phyloP scores from a whole-genome alignment of 257 asterid genomes.

The Penstemon newberryi region DNA sequence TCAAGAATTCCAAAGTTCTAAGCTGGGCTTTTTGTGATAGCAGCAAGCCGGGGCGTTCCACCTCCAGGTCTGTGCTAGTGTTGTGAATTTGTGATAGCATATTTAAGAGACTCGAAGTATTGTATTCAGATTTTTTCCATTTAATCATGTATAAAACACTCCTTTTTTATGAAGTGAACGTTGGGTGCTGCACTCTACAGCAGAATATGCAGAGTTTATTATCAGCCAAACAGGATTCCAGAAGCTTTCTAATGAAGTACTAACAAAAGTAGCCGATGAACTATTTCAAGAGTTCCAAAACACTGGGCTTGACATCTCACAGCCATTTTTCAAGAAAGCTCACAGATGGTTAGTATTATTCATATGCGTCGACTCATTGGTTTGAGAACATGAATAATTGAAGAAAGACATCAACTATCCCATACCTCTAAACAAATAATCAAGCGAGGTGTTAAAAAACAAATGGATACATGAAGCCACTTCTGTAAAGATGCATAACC shows the following conservation, averaged over 20 bases:
- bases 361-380: background rate
- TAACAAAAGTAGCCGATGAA: slow-evolving; percentile 71
- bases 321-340: slow-evolving; percentile 72
- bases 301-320: slow-evolving; percentile 55
- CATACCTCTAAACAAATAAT: background rate
- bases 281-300: slow-evolving; percentile 65
- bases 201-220: slow-evolving; percentile 62
- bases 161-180: slow-evolving; percentile 49
- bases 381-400: background rate
- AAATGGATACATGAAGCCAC: too few relatives aligned
- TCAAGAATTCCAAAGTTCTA: slow-evolving; percentile 68
- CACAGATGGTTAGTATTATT: slow-evolving; percentile 73
- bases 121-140: slow-evolving; percentile 16
- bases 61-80: slow-evolving; percentile 44
- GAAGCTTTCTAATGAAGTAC: slow-evolving; percentile 58
- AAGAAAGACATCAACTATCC: background rate
- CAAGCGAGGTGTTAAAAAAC: background rate
- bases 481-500: background rate
- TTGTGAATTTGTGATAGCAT: background rate
- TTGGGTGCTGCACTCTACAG: slow-evolving; percentile 93
- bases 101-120: background rate
- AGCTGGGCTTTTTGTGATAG: slow-evolving; percentile 82
- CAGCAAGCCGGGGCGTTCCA: slow-evolving; percentile 83
- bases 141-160: background rate
- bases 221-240: slow-evolving; percentile 71